Evolutionary conservation across 2,329 filamentous ascomycete species (phyloP).

Genomic region (Fusarium ambrosium): DNA sequence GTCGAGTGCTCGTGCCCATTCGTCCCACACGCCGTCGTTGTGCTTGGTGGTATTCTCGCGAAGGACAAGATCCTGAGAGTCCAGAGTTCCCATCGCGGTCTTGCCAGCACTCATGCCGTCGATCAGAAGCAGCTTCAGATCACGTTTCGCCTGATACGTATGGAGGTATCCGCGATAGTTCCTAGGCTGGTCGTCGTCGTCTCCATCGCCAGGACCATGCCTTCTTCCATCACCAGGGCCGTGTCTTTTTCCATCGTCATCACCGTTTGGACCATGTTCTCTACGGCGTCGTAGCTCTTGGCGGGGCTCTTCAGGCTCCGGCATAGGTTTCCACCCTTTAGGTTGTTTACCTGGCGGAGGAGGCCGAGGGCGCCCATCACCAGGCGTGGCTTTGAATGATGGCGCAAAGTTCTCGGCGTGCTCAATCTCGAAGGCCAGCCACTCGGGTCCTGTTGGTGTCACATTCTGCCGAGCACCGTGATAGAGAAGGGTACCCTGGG

Average conservation of each 20-base stretch:
- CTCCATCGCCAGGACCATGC: conserved; percentile 7
- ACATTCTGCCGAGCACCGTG: conserved; percentile 68
- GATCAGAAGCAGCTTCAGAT: conserved; percentile 74
- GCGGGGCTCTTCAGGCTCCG: not conserved
- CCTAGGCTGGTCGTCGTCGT: conserved; percentile 7
- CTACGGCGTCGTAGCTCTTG: conserved; percentile 26
- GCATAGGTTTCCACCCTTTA: conserved; percentile 1
- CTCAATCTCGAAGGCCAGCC: conserved; percentile 83
- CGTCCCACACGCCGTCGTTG: conserved; percentile 51
- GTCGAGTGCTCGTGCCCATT: conserved; percentile 64
- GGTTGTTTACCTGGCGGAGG: conserved; percentile 5
- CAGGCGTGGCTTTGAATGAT: conserved; percentile 21
- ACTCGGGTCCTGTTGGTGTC: conserved; percentile 70
- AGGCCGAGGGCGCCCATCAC: not conserved
- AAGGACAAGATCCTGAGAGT: conserved; percentile 75
- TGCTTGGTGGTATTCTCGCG: conserved; percentile 53
- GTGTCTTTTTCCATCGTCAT: not conserved
- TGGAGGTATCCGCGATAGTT: conserved; percentile 72
- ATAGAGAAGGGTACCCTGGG: conserved; percentile 74
- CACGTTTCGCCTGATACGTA: conserved; percentile 71
- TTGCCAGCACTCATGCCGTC: conserved; percentile 80
- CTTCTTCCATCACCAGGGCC: not conserved
- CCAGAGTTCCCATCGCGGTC: conserved; percentile 73
- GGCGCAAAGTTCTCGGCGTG: conserved; percentile 76
- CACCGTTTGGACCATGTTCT: not conserved